Conservation (phyloP, 805 yeast genomes). For the Priceomyces carsonii region DNA sequence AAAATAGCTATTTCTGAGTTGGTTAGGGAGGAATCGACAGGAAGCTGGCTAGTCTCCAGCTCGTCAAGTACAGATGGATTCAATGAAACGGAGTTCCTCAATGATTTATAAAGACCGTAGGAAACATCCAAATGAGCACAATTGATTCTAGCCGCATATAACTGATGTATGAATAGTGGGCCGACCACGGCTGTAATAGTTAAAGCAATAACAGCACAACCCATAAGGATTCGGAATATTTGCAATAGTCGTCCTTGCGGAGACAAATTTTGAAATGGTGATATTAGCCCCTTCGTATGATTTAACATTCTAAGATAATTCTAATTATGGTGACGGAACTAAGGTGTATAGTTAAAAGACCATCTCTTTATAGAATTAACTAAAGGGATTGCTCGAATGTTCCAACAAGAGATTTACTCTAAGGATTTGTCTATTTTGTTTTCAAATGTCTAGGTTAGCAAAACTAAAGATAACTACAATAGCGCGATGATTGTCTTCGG, state of each 20-base stretch:
- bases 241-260: constrained; percentile 25
- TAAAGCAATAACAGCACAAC: constrained; percentile 16
- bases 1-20: constrained; percentile 50
- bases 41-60: constrained; percentile 20
- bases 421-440: too few relatives aligned
- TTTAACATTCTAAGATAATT: too few relatives aligned
- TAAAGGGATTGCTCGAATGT: too few relatives aligned
- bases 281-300: too few relatives aligned
- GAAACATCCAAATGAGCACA: constrained; percentile 56
- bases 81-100: constrained; percentile 35
- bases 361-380: too few relatives aligned
- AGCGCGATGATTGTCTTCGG: too few relatives aligned
- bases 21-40: constrained; percentile 38
- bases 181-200: constrained; percentile 25
- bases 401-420: too few relatives aligned
- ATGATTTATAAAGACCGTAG: constrained; percentile 49
- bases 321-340: too few relatives aligned
- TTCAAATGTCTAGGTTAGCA: too few relatives aligned
- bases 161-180: constrained; percentile 19
- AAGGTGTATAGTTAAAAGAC: too few relatives aligned
- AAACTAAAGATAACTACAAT: too few relatives aligned
- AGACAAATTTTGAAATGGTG: constrained; percentile 25
- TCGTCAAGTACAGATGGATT: constrained; percentile 17
- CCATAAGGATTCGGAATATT: constrained; percentile 21
- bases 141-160: constrained; percentile 40